Conservation (phyloP, 257 asterid species). For the Salvia miltiorrhiza region DNA sequence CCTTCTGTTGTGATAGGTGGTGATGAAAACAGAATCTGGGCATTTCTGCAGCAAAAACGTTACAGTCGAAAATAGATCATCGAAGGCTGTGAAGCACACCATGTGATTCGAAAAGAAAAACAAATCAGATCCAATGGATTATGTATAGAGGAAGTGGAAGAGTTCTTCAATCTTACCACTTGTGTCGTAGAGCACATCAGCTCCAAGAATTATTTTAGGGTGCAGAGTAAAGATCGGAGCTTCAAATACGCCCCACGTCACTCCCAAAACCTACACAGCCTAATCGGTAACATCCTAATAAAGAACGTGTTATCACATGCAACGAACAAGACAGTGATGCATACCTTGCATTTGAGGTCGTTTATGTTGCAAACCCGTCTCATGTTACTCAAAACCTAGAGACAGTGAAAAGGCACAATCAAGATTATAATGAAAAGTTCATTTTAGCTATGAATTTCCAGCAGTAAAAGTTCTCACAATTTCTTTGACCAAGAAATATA, state of each 20-base stretch:
- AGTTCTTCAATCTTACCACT: conserved; percentile 62
- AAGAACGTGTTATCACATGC: neutral
- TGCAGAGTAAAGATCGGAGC: conserved; percentile 46
- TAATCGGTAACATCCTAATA: neutral
- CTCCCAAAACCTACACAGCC: conserved; percentile 59
- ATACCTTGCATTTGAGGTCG: conserved; percentile 67
- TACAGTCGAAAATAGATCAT: conserved; percentile 72
- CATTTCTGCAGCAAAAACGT: conserved; percentile 66
- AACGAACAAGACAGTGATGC: neutral
- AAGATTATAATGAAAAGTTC: neutral
- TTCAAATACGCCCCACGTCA: conserved; percentile 93
- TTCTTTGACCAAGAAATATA: neutral
- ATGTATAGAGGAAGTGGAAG: too few species aligned
- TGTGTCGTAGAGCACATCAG: conserved; percentile 85
- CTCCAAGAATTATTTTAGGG: conserved; percentile 94
- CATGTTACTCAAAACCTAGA: conserved; percentile 84
- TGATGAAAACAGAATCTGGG: conserved; percentile 72
- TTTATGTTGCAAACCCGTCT: conserved; percentile 62
- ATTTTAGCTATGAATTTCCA: neutral
- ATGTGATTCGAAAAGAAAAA: too few species aligned
- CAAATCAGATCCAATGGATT: too few species aligned
- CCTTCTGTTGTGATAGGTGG: conserved; percentile 94
- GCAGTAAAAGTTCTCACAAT: neutral
- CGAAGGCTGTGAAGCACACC: too few species aligned
- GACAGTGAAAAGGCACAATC: conserved; percentile 6